phyloP scores from a whole-genome alignment of 2,329 filamentous ascomycete species.

The Fusarium oligoseptatum region DNA sequence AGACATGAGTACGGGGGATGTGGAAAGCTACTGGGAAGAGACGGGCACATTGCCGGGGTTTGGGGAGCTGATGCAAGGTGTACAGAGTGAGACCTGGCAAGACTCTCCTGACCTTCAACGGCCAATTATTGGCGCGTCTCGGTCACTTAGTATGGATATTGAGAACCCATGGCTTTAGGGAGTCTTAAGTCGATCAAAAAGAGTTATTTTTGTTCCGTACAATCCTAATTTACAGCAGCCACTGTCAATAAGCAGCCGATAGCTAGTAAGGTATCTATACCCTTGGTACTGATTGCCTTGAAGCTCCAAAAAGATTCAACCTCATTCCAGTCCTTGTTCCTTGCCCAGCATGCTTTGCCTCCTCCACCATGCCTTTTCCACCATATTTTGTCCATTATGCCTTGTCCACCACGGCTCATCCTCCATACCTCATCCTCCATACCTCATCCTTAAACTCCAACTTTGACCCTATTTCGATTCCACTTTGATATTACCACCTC shows the following conservation, averaged over 20 bases:
- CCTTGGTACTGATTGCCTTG: not conserved
- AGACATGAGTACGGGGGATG: not conserved
- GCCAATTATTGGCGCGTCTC: not conserved
- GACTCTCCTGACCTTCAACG: not conserved
- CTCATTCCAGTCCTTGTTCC: not conserved
- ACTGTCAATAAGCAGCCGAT: not conserved
- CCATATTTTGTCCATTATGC: too few relatives aligned
- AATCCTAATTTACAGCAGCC: not conserved
- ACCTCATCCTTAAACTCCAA: not conserved
- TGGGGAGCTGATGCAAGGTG: not conserved
- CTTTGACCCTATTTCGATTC: not conserved
- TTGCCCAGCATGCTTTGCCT: not conserved
- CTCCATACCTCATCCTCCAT: not conserved
- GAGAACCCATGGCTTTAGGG: not conserved
- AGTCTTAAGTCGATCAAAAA: not conserved
- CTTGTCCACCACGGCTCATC: not conserved
- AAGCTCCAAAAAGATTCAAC: not conserved
- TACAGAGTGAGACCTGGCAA: not conserved
- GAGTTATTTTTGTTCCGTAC: not conserved
- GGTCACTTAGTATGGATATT: not conserved
- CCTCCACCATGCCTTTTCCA: not conserved
- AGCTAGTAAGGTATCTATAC: not conserved
- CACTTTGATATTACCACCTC: not conserved
- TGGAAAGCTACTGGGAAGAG: not conserved
- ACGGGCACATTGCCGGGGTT: not conserved